These are phyloP conservation scores for Pseudopithomyces maydicus DNA, from an alignment of 2,329 filamentous ascomycete species.

Conservation along the genomic window DNA sequence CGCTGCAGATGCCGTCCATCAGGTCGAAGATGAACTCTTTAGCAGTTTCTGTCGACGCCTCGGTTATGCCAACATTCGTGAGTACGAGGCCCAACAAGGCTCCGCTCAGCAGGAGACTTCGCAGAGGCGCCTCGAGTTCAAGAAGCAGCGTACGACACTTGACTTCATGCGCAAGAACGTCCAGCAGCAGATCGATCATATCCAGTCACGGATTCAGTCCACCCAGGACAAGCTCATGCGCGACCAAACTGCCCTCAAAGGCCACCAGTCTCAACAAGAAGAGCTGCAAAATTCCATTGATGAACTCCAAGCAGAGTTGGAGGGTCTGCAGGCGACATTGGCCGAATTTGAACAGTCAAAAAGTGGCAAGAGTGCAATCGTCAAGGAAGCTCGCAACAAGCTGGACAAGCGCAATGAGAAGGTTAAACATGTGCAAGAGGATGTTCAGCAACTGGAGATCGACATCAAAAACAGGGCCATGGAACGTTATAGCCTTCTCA, in stretches of 20 bases:
- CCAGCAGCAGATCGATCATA: conserved; percentile 73
- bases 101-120: conserved; percentile 88
- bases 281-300: conserved; percentile 75
- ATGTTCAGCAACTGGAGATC: conserved; percentile 78
- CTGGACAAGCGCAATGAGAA: conserved; percentile 84
- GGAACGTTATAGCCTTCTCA: conserved; percentile 80
- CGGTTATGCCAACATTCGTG: conserved; percentile 86
- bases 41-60: conserved; percentile 81
- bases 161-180: conserved; percentile 67
- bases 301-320: conserved; percentile 75
- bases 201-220: conserved; percentile 69
- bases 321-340: conserved; percentile 73
- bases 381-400: conserved; percentile 78
- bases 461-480: conserved; percentile 85
- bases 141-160: conserved; percentile 71
- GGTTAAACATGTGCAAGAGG: conserved; percentile 76
- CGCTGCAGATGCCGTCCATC: conserved; percentile 69
- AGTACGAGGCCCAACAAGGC: conserved; percentile 92
- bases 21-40: conserved; percentile 89
- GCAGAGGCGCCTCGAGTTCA: conserved; percentile 85
- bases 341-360: conserved; percentile 71
- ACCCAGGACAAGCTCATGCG: conserved; percentile 70
- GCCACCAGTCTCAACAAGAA: conserved; percentile 72
- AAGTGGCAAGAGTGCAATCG: conserved; percentile 71
- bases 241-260: conserved; percentile 67